Conservation (phyloP, 2,329 filamentous ascomycete genomes). For the Fusarium armeniacum region DNA sequence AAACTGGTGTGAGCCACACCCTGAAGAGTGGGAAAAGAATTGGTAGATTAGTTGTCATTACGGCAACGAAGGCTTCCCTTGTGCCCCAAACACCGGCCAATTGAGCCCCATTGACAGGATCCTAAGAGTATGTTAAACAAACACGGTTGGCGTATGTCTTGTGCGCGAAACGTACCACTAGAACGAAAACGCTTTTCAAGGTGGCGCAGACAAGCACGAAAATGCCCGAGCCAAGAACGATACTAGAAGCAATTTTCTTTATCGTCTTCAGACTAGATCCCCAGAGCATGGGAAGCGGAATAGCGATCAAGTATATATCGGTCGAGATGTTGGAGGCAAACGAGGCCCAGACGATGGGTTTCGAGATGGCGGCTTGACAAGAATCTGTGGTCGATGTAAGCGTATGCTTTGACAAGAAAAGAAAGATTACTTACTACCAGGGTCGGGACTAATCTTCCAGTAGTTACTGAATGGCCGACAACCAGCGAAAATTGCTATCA, state of each 20-base stretch:
- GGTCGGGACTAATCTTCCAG: slow-evolving; percentile 72
- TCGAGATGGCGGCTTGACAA: slow-evolving; percentile 64
- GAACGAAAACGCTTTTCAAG: slow-evolving; percentile 56
- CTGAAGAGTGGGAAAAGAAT: slow-evolving; percentile 61
- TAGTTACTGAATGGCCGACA: slow-evolving; percentile 66
- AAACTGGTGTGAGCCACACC: slow-evolving; percentile 55
- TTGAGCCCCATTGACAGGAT: slow-evolving; percentile 56
- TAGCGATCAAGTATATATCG: slow-evolving; percentile 69
- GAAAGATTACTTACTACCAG: slow-evolving; percentile 61
- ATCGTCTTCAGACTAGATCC: slow-evolving; percentile 51
- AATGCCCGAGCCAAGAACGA: slow-evolving; percentile 57
- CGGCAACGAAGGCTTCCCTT: slow-evolving; percentile 59
- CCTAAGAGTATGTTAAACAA: slow-evolving; percentile 41
- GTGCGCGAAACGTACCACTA: slow-evolving; percentile 48
- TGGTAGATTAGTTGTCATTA: slow-evolving; percentile 58
- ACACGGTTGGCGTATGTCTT: neutral
- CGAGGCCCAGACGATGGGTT: slow-evolving; percentile 64
- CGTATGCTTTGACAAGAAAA: fast-evolving
- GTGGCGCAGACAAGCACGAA: slow-evolving; percentile 58
- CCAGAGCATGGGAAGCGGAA: slow-evolving; percentile 66
- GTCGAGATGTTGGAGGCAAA: slow-evolving; percentile 66
- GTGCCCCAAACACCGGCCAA: slow-evolving; percentile 58
- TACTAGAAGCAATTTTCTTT: slow-evolving; percentile 56
- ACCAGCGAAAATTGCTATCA: slow-evolving; percentile 64
- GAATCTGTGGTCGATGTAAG: slow-evolving; percentile 51